Base-by-base conservation (phyloP, 2,329 filamentous ascomycete genomes). In the Elsinoe fawcettii region DNA sequence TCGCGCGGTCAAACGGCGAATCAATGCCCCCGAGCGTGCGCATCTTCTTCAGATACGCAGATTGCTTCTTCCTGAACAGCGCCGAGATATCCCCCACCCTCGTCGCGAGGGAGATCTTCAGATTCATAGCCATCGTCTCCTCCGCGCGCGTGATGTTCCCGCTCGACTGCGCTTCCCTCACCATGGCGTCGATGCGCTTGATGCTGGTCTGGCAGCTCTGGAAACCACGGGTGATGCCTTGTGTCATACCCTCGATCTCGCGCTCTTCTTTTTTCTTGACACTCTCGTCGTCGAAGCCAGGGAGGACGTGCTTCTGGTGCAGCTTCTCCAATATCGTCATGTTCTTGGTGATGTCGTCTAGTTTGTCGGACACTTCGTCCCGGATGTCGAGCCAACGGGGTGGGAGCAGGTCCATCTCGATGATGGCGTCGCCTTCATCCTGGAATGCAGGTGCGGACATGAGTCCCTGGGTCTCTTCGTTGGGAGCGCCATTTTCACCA, bases 381-480 rank as follows among this genome's bases (percentile, higher is more conserved):
- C 91, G 91, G 59, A 96, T 80, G 68, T 99, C 93, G 59, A 92
- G 87, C 93, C 93, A 99, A 60, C 93, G 85, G 55, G 93, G 93
- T 22, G 93, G 93, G 16, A 99, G 79, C 37, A 96, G 77, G 72
- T 97, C 92, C 93, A 99, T 97, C 77, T 99, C 93, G 66, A 99
- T 97, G 58, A 99, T 84, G 18, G 89, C 88, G 73, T 97, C 92
- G 69, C 90, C 90, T 73, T 96, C 89, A 70, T 95, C 88, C 16
- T 67, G 65, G 69, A 87, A 90, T 65, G 86, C 85, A 66, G 81
- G 84, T 57, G 83, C 80, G 61, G 90, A 88, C 69, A 99, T 87
- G 66, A 99, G 86, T 39, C 92, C 90, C 63, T 89, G 87, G 59
- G 83, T 80, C 73, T 89, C 86, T 66, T 85, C 82, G 43, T 77